Percentiles rank a stretch among this genome's conserved stretches.
phyloP scores from a whole-genome alignment of 805 yeast species.

The Candida sanyiensis region DNA sequence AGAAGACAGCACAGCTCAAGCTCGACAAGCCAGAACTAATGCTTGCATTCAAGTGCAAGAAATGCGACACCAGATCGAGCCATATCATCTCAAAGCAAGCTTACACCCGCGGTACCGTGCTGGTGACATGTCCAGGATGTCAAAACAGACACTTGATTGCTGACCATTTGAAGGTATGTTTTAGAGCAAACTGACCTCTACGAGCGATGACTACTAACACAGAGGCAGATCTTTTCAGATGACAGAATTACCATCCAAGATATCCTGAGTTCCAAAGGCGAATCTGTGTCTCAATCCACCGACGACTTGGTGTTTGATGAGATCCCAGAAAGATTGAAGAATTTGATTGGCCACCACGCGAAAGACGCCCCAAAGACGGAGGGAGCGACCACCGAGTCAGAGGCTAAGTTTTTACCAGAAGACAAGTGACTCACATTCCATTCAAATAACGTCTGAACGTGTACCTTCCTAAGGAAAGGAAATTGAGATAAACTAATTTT shows the following conservation, averaged over 20 bases:
- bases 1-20: slow-evolving; percentile 34
- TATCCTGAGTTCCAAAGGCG: slow-evolving; percentile 70
- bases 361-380: slow-evolving; percentile 54
- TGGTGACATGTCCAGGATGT: slow-evolving; percentile 91
- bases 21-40: slow-evolving; percentile 74
- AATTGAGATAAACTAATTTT: background rate
- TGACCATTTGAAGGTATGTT: slow-evolving; percentile 62
- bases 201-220: background rate
- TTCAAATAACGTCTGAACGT: background rate
- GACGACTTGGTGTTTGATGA: slow-evolving; percentile 68
- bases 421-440: slow-evolving; percentile 4
- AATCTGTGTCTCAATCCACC: slow-evolving; percentile 55
- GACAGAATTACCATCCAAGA: slow-evolving; percentile 73
- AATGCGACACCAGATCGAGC: slow-evolving; percentile 75
- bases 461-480: background rate
- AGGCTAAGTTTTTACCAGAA: slow-evolving; percentile 5
- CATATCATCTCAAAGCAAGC: slow-evolving; percentile 93
- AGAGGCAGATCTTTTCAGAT: slow-evolving; percentile 65
- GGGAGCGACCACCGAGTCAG: background rate
- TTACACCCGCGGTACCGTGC: slow-evolving; percentile 77
- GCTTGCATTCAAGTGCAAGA: slow-evolving; percentile 90
- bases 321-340: slow-evolving; percentile 50
- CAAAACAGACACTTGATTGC: slow-evolving; percentile 85
- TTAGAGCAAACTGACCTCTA: background rate
- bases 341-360: slow-evolving; percentile 57